Evolutionary conservation across 805 yeast species (phyloP), one percentile per base, ranked within the genome.

Genomic region (Dipodascus albidus): DNA sequence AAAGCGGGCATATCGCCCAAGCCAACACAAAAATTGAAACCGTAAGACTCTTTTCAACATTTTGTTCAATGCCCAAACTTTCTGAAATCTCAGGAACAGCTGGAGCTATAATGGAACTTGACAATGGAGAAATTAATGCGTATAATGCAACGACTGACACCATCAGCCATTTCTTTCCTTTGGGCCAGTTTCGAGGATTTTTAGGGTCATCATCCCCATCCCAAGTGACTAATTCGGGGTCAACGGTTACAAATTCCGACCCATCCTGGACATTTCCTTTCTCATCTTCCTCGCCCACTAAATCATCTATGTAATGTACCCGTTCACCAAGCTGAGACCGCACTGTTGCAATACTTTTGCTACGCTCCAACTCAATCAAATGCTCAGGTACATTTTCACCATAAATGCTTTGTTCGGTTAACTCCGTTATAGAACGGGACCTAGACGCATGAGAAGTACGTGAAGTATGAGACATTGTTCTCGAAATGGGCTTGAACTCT

Each of bases 211-310:
- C 74, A 17, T 72, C 74, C 2, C 82, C 81, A 31, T 80, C 79
- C 87, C 87, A 83, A 1, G 85, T 76, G 9, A 83, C 81, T 50
- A 83, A 67, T 59, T 83, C 86, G 0, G 86, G 87, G 59, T 83
- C 87, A 8, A 79, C 44, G 74, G 11, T 76, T 76, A 50, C 77
- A 61, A 23, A 76, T 62, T 47, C 49, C 4, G 24, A 47, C 8
- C 49, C 49, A n/a, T 47, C 49, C n/a, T 38, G 44, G 20, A 38
- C 9, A 19, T 38, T 38, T 6, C 44, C 44, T 17, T 38, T 38
- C n/a, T 38, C 44, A 17, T 38, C 44, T 38, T 38, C 44, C 3
- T 38, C 44, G 15, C n/a, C 44, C 20, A 38, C 44, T 4, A 38
- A 6, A 17, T 38, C 44, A 14, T 38, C 44, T 4, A 38, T 38